phyloP scores from a whole-genome alignment of 169 alveolate genomes.

The Besnoitia besnoiti region DNA sequence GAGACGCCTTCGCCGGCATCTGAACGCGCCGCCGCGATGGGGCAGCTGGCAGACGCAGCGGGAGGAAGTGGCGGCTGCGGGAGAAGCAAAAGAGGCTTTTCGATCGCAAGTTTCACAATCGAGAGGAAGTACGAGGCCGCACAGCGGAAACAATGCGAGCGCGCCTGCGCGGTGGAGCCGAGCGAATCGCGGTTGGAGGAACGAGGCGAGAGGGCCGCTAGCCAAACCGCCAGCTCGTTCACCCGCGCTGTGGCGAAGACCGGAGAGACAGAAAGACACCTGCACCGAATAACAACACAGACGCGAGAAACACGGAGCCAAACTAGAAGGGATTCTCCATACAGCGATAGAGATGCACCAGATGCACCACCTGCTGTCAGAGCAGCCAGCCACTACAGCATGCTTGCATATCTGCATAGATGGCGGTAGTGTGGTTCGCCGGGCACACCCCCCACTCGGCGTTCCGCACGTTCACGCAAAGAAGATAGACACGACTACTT shows the following conservation, averaged over 20 bases:
- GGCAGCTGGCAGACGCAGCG: neutral
- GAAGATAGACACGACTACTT: no score
- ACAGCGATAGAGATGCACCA: no score
- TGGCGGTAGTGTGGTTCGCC: no score
- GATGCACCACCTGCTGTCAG: no score
- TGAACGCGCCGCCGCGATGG: neutral
- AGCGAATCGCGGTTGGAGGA: neutral
- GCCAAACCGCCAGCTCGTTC: neutral
- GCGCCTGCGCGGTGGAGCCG: neutral
- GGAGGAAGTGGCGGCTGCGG: neutral
- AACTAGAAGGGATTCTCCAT: no score
- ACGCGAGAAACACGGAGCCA: neutral
- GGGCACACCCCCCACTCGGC: no score
- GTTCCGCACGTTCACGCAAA: no score
- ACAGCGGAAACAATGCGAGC: neutral
- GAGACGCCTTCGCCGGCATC: neutral
- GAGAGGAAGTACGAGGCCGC: neutral
- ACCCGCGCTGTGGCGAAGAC: neutral
- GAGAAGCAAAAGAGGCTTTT: slow-evolving; percentile 8
- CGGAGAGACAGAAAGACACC: neutral
- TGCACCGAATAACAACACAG: neutral
- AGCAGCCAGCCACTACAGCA: no score
- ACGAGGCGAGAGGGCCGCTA: neutral
- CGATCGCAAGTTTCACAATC: slow-evolving; percentile 21
- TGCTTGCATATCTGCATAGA: no score